Evolutionary conservation across 352 stramenopile species (phyloP).

Genomic region (Phytophthora multivora): DNA sequence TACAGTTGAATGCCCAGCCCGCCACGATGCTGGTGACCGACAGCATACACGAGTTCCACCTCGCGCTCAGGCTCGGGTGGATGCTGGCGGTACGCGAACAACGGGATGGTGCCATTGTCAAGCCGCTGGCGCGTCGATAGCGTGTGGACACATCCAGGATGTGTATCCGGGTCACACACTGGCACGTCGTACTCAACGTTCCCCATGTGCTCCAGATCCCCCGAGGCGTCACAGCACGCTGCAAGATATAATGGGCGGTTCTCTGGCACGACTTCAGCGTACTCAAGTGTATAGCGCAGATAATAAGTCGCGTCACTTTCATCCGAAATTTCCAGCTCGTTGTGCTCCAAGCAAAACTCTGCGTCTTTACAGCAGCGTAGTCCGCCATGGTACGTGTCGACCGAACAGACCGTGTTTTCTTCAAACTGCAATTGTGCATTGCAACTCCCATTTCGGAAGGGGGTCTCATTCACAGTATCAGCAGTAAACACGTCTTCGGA

Average conservation of each 20-base stretch:
- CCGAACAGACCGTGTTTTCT: slow-evolving; percentile 74
- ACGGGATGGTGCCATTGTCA: slow-evolving; percentile 40
- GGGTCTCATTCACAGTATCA: slow-evolving; percentile 58
- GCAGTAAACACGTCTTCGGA: slow-evolving; percentile 61
- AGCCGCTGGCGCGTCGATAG: slow-evolving; percentile 70
- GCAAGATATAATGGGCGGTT: slow-evolving; percentile 72
- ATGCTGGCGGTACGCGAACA: slow-evolving; percentile 31
- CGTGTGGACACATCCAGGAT: slow-evolving; percentile 81
- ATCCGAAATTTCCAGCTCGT: slow-evolving; percentile 39
- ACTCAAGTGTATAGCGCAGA: slow-evolving; percentile 81
- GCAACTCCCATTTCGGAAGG: slow-evolving; percentile 47
- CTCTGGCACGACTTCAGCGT: slow-evolving; percentile 55
- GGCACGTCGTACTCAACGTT: slow-evolving; percentile 86
- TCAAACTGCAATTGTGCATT: slow-evolving; percentile 69
- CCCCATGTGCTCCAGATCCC: slow-evolving; percentile 58
- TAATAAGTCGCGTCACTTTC: slow-evolving; percentile 50
- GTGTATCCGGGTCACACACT: slow-evolving; percentile 57
- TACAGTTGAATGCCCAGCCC: slow-evolving; percentile 77
- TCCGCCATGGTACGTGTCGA: slow-evolving; percentile 66
- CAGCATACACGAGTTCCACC: slow-evolving; percentile 80
- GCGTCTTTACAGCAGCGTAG: slow-evolving; percentile 78
- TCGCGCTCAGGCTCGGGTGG: slow-evolving; percentile 40
- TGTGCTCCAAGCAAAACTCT: slow-evolving; percentile 71
- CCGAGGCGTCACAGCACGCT: slow-evolving; percentile 74
- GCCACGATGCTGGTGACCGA: slow-evolving; percentile 79